Conservation (phyloP, 2,329 filamentous ascomycete genomes). For the Colletotrichum falcatum region DNA sequence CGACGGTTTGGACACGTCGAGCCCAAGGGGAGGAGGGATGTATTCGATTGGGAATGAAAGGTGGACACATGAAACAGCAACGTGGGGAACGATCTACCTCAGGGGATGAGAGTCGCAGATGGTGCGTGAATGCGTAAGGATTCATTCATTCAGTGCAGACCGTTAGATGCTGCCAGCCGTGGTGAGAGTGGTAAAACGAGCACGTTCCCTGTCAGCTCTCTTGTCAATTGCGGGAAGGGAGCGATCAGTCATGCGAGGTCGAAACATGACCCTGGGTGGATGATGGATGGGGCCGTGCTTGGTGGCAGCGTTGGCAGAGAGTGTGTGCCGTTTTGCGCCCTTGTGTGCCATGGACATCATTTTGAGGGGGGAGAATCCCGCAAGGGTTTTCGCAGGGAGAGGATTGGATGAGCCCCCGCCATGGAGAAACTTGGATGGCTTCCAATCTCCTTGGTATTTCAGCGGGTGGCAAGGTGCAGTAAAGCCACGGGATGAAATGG, state of each 20-base stretch:
- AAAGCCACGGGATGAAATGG: constrained; percentile 37
- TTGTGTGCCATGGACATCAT: neutral
- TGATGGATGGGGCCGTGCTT: constrained; percentile 13
- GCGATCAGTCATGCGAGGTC: constrained; percentile 29
- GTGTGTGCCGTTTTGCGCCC: constrained; percentile 3
- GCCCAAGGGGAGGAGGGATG: constrained; percentile 12
- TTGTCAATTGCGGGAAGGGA: constrained; percentile 38
- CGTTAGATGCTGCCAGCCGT: too few species aligned
- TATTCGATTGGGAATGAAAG: constrained; percentile 36
- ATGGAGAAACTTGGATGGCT: constrained; percentile 26
- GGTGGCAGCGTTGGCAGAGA: constrained; percentile 19
- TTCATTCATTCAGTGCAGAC: too few species aligned
- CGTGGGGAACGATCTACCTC: constrained; percentile 38
- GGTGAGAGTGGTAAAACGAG: constrained; percentile 3
- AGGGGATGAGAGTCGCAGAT: constrained; percentile 28
- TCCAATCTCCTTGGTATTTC: constrained; percentile 17
- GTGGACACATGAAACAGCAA: constrained; percentile 32
- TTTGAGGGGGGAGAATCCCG: constrained; percentile 6
- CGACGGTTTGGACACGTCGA: constrained; percentile 21
- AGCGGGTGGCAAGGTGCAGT: constrained; percentile 13
- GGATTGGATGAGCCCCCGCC: constrained; percentile 28
- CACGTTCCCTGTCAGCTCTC: constrained; percentile 25
- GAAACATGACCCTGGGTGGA: constrained; percentile 24
- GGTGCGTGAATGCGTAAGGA: constrained; percentile 17
- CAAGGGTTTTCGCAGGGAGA: neutral